Base-by-base conservation (phyloP, 2,329 filamentous ascomycete species). In the Lachnellula hyalina region DNA sequence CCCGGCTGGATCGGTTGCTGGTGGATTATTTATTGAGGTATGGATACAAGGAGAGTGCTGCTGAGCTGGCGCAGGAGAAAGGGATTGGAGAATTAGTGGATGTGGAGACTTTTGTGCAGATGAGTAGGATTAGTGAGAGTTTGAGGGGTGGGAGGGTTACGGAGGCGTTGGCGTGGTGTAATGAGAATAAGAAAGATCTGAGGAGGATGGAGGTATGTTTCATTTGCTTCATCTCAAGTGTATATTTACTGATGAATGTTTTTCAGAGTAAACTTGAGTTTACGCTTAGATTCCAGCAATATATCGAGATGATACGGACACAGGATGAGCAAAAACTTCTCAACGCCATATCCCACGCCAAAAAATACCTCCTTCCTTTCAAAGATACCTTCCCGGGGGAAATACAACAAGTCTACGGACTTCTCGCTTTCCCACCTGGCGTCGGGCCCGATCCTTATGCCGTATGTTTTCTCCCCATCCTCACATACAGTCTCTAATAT, bases 21-120 rank as follows among this genome's bases (percentile, higher is more conserved):
- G 89, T 96, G n/a, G 94, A 99, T 69, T 96, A 96, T 71, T 79
- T 99, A 62, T 75, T 97, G 48, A 82, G 94, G 8, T 85, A 86
- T 57, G 93, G 93, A 3, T 96, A 93, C 68, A 82, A 82, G 17
- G 82, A 87, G 21, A 94, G 85, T 63, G 94, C 94, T 2, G 79
- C 77, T 48, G 81, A 85, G 56, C 75, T 99, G 51, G 90, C 92
- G 1, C 74, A 78, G 53, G 88, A 90, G 70, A 87, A 89, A 65
- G 79, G 77, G 1, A 90, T 97, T 59, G 80, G 85, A 59, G 85
- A 90, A 40, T 77, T 99, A 32, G 91, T 96, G 4, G 94, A 97
- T 71, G 79, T 96, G 1, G 85, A 91, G 49, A 93, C 91, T 0
- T 97, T 97, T 72, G 83, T 88, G 51, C 82, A 87, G 63, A 93